Base-by-base conservation (phyloP, 345 rosid genomes). In the Lepidium sativum region DNA sequence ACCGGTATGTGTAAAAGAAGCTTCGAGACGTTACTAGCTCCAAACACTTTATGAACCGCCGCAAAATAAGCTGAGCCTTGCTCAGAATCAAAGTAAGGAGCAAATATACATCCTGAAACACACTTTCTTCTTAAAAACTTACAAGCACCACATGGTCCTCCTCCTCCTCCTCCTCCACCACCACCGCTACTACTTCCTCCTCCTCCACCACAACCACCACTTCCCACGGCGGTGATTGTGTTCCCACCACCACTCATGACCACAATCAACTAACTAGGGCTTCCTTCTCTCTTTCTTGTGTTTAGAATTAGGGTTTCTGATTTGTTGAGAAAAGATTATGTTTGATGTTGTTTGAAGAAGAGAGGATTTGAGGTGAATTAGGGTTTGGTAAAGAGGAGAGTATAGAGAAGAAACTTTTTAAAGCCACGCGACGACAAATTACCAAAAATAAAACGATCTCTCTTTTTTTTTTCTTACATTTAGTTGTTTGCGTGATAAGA, bases 401-500 rank as follows among this genome's bases (percentile, higher is more conserved):
- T 53, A 17, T 34, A 60, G 54, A 75, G 76, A 52, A 73, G 77
- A 70, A 64, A 85, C 84, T 49, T 96, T 92, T 92, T 84, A 89
- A 89, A 87, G 98, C 91, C 87, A 89, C 81, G 98, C 98, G 87
- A 87, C 69, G 79, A 81, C 71, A 71, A 25, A 25, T 25, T 25
- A 25, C 29, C 29, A 4, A 25, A 25, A 25, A 25, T 4, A 25
- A 25, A 25, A 25, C 5, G 29, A 25, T 49, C 45, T 45, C 9
- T 39, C 44, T 21, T 56, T 53, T 72, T 27, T 72, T 9, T 72
- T 35, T 67, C 77, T 32, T 38, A 48, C 33, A 70, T 83, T 84
- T 80, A 84, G 97, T 88, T 80, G 88, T 80, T 92, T 92, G 96
- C 98, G 98, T 92, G 96, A 86, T 80, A 75, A 80, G 86, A 70